phyloP scores from a whole-genome alignment of 495 filamentous ascomycete genomes.

The Penicillium soppii region DNA sequence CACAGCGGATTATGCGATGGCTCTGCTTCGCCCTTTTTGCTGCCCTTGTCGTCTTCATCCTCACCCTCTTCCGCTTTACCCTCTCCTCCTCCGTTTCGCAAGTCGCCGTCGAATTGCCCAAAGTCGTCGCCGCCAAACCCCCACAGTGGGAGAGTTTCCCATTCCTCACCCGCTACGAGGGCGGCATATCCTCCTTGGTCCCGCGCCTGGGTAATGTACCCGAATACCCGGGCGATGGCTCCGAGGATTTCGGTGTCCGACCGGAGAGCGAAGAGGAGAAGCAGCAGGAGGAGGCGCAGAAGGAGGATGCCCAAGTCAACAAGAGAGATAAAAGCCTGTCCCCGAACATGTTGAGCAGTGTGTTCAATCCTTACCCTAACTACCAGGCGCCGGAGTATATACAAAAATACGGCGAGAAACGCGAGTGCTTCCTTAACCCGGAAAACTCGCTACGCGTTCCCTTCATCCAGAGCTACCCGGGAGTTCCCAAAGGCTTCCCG shows the following conservation, averaged over 20 bases:
- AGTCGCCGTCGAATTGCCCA: slow-evolving; percentile 54
- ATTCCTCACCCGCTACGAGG: slow-evolving; percentile 81
- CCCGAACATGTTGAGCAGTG: slow-evolving; percentile 46
- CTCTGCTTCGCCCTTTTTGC: slow-evolving; percentile 68
- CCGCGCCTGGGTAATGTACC: slow-evolving; percentile 60
- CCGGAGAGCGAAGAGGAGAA: slow-evolving; percentile 2
- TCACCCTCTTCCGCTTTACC: slow-evolving; percentile 68
- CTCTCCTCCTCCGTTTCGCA: slow-evolving; percentile 57
- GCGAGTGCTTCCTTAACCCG: slow-evolving; percentile 75
- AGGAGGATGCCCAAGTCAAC: neutral
- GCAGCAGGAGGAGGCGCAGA: neutral
- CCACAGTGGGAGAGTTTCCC: slow-evolving; percentile 78
- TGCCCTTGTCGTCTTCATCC: slow-evolving; percentile 68
- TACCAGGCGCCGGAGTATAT: slow-evolving; percentile 62
- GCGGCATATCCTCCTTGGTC: slow-evolving; percentile 69
- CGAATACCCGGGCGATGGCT: slow-evolving; percentile 67
- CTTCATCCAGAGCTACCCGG: slow-evolving; percentile 64
- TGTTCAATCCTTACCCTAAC: slow-evolving; percentile 68
- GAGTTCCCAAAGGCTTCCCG: slow-evolving; percentile 78
- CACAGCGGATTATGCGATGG: slow-evolving; percentile 64
- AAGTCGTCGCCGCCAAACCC: slow-evolving; percentile 55
- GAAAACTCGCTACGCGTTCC: slow-evolving; percentile 63
- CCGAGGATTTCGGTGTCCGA: slow-evolving; percentile 24
- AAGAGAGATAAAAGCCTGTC: slow-evolving; percentile 14
- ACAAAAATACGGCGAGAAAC: slow-evolving; percentile 58